Conservation (phyloP, 1,139 yeast genomes). For the Yamadazyma dendronema region DNA sequence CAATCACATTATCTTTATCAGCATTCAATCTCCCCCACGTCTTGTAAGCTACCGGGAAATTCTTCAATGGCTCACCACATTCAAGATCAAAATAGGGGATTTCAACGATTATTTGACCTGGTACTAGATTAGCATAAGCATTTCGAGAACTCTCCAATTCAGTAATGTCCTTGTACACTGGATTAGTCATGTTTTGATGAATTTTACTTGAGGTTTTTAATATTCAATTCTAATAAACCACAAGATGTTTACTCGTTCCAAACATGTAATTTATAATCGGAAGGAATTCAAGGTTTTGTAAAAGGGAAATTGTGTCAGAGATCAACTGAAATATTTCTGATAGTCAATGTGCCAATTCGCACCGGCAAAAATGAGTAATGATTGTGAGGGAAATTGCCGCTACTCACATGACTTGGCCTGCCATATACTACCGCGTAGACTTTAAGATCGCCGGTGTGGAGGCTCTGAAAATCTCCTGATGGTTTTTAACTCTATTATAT, state of each 20-base stretch:
- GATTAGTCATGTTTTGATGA: conserved; percentile 3
- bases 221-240: conserved; percentile 11
- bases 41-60: conserved; percentile 92
- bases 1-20: conserved; percentile 67
- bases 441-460: no score
- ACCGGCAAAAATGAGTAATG: no score
- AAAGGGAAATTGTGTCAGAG: neutral
- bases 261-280: conserved; percentile 9
- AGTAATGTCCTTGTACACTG: conserved; percentile 35
- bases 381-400: conserved; percentile 1
- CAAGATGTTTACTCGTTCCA: conserved; percentile 15
- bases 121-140: conserved; percentile 69
- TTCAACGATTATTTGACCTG: conserved; percentile 77
- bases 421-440: no score
- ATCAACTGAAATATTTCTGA: neutral
- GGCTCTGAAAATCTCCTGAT: no score
- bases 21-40: conserved; percentile 87
- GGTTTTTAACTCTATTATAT: neutral
- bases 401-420: conserved; percentile 7
- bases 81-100: conserved; percentile 78
- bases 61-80: conserved; percentile 69
- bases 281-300: neutral
- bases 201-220: neutral
- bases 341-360: no score
- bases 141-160: conserved; percentile 51